Base-by-base conservation (phyloP, 1,284 basidiomycete species). In the Vanrija sp. region DNA sequence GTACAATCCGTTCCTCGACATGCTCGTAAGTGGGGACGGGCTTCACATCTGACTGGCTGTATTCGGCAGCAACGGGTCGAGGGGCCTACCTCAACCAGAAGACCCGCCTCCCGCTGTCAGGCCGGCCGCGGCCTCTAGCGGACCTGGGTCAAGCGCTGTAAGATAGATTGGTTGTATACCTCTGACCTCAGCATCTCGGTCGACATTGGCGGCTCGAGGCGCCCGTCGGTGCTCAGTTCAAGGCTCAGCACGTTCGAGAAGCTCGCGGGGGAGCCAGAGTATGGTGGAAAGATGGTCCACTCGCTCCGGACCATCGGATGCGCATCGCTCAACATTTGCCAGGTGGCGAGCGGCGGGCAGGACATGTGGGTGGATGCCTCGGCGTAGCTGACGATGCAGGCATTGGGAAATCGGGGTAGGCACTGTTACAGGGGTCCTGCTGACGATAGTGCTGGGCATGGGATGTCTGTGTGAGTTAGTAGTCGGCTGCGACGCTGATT, bases 1-100 rank as follows among this genome's bases (percentile, higher is more conserved):
- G 60, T 94, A 85, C 79, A 96, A 95, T 69, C 94, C 94, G 0
- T 94, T 94, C 80, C 81, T 94, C 52, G 84, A 91, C 65, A 83
- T 88, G 59, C 78, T 91, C 47, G 85, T 86, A 57, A 57, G 80
- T 56, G 8, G 25, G 54, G 9, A 31, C 12, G 31, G 4, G 18
- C 38, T n/a, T 35, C 5, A 24, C 18, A 43, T 38, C 49, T 54
- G 44, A 70, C 25, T 45, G 15, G 45, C 80, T 68, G 69, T 97
- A 92, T 77, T 86, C 85, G 19, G 94, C 83, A 2, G 78, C 87
- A 38, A 82, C 84, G 70, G 88, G 86, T 6, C 83, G 85, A 51
- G 93, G 95, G 23, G 85, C 93, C 4, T 89, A 81, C 77, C 78
- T 96, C 36, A 84, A 83, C 59, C 63, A 78, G 61, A 79, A 79